phyloP scores from a whole-genome alignment of 2,329 filamentous ascomycete species.

The Fusarium bulbicola region DNA sequence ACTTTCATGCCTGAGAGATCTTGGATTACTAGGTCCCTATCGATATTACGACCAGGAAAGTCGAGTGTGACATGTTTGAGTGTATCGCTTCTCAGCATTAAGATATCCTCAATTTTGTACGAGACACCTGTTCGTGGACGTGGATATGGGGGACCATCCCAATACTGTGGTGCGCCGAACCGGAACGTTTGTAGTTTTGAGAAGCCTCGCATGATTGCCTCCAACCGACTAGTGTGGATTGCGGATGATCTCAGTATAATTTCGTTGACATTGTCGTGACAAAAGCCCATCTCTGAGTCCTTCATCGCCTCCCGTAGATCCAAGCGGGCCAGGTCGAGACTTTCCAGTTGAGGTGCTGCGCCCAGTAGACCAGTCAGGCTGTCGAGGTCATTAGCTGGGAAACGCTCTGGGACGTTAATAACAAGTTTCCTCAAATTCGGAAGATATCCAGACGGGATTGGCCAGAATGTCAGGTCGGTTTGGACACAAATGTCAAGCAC shows the following conservation, averaged over 20 bases:
- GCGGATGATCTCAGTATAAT: not conserved
- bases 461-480: accelerated
- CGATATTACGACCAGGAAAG: no score
- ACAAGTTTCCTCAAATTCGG: not conserved
- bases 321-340: no score
- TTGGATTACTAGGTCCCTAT: not conserved
- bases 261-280: not conserved
- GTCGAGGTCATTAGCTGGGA: not conserved
- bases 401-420: not conserved
- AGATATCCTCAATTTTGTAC: not conserved
- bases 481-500: not conserved
- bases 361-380: not conserved
- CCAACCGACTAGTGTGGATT: not conserved
- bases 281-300: no score
- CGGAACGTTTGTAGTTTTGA: not conserved
- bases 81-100: not conserved
- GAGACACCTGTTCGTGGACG: accelerated
- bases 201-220: not conserved
- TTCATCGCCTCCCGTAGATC: accelerated
- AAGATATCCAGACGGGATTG: not conserved
- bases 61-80: not conserved
- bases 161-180: not conserved
- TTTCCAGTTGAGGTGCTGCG: not conserved
- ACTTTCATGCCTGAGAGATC: not conserved
- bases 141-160: no score